Base-by-base conservation (phyloP, 192 early-diverging fungal genomes). In the Gamsiella multidivaricata region DNA sequence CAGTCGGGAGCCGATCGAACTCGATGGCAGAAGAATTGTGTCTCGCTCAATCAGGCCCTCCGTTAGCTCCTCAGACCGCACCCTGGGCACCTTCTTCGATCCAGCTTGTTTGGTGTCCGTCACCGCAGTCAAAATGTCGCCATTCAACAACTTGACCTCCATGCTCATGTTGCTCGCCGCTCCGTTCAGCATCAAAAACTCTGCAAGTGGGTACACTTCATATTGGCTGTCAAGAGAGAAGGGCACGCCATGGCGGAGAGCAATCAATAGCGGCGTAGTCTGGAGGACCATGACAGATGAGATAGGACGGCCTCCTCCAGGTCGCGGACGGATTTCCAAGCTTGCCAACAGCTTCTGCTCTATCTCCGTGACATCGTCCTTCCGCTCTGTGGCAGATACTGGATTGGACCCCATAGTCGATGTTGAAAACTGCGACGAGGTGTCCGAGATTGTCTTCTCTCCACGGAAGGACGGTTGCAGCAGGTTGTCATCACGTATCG, bases 151-250 rank as follows among this genome's bases (percentile, higher is more conserved):
- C 29, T 63, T 68, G 17, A 78, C 74, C 34, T 78, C 59, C 45
- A 78, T 49, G 34, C 74, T 68, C 61, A 64, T 56, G 18, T 78
- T 78, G 22, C 74, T 69, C 14, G 74, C 74, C 3, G 74, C 74
- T 9, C 74, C 74, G 26, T 78, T 78, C 47, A 55, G 74, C 45
- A 78, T 78, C 65, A 78, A 36, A 32, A 69, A 78, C 58, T 78
- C 74, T 22, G 74, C 74, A n/a, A 78, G 42, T 14, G 74, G 74
- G 31, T 78, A 78, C 3, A 78, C 74, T 5, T 69, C 74, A 15
- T 37, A 69, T 14, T 43, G 26, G 18, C 57, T 47, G 22, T 78
- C 66, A 26, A 68, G 49, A 37, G 59, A 69, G 41, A 78, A 78
- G 0, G 66, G 74, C 2, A 64, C 61, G 5, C 74, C 55, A 36